phyloP scores from a whole-genome alignment of 2,329 filamentous ascomycete genomes.

The Aspergillus sp. region DNA sequence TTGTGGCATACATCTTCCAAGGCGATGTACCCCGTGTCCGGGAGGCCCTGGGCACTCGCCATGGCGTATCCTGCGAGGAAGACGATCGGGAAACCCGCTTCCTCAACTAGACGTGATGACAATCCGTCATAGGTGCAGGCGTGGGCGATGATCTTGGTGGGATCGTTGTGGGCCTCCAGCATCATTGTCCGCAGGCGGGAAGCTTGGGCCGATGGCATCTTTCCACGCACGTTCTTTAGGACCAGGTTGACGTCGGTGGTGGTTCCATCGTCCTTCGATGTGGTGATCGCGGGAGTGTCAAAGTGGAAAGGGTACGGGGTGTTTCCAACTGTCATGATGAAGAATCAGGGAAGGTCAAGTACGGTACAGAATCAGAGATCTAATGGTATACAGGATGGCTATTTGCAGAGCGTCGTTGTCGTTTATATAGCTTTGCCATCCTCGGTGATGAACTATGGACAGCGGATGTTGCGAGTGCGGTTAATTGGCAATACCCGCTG shows the following conservation, averaged over 20 bases:
- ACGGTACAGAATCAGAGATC: no score
- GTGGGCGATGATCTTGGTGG: conserved; percentile 45
- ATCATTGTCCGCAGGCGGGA: conserved; percentile 27
- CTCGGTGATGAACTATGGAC: neutral
- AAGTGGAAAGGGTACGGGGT: conserved; percentile 14
- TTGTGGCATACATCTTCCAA: conserved; percentile 47
- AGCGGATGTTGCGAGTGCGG: neutral
- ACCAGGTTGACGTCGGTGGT: neutral
- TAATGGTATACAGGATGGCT: no score
- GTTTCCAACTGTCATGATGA: conserved; percentile 3
- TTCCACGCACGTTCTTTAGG: conserved; percentile 34
- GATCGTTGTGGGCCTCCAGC: conserved; percentile 39
- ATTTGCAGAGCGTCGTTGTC: neutral
- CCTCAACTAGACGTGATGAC: conserved; percentile 43
- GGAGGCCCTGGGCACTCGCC: conserved; percentile 41
- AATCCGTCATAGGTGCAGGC: conserved; percentile 46
- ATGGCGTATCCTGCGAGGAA: conserved; percentile 46
- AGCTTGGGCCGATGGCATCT: conserved; percentile 38
- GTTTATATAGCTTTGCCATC: neutral
- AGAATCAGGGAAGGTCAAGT: no score
- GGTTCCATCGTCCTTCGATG: neutral
- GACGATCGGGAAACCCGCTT: conserved; percentile 47
- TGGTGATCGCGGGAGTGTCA: neutral
- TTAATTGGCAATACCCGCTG: neutral
- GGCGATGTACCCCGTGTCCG: conserved; percentile 51